These are phyloP conservation scores for Tolypocladium nubicola DNA, from an alignment of 2,329 filamentous ascomycete species.

Conservation along the genomic window DNA sequence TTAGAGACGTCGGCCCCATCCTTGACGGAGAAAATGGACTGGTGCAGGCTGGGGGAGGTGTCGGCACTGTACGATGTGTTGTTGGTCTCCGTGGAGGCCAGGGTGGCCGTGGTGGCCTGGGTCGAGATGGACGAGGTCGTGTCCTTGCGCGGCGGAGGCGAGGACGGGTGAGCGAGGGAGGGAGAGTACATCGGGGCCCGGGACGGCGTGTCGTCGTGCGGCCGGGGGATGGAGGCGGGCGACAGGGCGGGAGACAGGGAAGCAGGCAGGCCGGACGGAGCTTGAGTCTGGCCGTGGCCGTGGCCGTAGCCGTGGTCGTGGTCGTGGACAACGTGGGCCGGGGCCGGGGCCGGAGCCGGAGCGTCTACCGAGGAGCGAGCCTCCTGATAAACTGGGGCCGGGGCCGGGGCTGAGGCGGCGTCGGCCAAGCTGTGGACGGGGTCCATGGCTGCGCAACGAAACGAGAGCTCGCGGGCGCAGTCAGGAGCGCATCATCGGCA, in stretches of 20 bases:
- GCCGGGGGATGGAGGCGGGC: slow-evolving; percentile 6
- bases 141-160: slow-evolving; percentile 32
- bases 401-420: slow-evolving; percentile 11
- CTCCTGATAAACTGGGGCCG: slow-evolving; percentile 5
- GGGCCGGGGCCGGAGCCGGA: slow-evolving; percentile 3
- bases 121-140: slow-evolving; percentile 44
- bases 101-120: slow-evolving; percentile 32
- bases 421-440: slow-evolving; percentile 26
- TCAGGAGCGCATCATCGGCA: slow-evolving; percentile 3
- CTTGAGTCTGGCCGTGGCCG: slow-evolving; percentile 1
- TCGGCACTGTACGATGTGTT: slow-evolving; percentile 42
- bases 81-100: slow-evolving; percentile 34
- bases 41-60: slow-evolving; percentile 37
- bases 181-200: slow-evolving; percentile 7
- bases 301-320: not conserved
- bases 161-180: slow-evolving; percentile 12
- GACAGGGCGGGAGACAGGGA: slow-evolving; percentile 15
- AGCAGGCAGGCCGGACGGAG: slow-evolving; percentile 5
- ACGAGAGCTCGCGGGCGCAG: not conserved
- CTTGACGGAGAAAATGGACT: slow-evolving; percentile 44
- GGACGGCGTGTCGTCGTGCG: slow-evolving; percentile 2
- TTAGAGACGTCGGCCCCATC: slow-evolving; percentile 44
- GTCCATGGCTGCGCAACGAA: slow-evolving; percentile 21
- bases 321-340: slow-evolving; percentile 1
- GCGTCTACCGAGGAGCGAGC: not conserved